Evolutionary conservation across 202 grass and related monocot species (phyloP), one percentile per base, ranked within the genome.

Genomic region (Sporobolus alterniflorus): DNA sequence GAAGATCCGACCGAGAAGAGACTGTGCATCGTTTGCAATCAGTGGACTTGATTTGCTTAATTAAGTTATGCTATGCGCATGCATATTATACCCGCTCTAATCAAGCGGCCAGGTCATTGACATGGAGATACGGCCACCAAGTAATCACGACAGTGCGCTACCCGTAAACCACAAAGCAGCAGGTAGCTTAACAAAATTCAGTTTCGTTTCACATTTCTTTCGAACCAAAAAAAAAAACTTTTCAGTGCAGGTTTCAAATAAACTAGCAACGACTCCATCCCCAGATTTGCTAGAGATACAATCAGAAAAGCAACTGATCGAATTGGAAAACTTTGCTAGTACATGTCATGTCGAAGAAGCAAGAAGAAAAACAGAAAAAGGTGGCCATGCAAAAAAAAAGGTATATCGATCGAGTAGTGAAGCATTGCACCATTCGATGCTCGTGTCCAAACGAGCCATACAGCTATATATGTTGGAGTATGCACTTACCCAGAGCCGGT

Each of bases 401-500:
- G 22, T 3, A 10, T 0, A 4, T 3, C 21, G 7, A 52, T 8
- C 18, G 49, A 54, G 20, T 18, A 54, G 51, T n/a, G 3, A 26
- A 3, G 52, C 65, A 63, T 64, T 71, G 74, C 83, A 52, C 30
- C 83, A 52, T 69, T 24, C 9, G 51, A 67, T 65, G 31, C 39
- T 57, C 48, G 20, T 22, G 21, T 55, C 21, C 21, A 8, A 22
- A 55, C 7, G 7, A 55, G 20, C 1, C 6, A 50, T 55, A 21
- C 9, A 57, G n/a, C n/a, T n/a, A n/a, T n/a, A n/a, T n/a, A n/a
- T n/a, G n/a, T n/a, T n/a, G 13, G n/a, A 48, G 21, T 22, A 11
- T n/a, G 25, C 9, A 75, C 88, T 7, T 78, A 98, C 95, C 95
- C 95, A 98, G 29, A 98, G 95, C 21, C 90, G 78, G 86, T 98